Percentiles rank a stretch among this genome's conserved stretches.
Conservation (phyloP, 495 filamentous ascomycete genomes). For the Neurospora sp. region DNA sequence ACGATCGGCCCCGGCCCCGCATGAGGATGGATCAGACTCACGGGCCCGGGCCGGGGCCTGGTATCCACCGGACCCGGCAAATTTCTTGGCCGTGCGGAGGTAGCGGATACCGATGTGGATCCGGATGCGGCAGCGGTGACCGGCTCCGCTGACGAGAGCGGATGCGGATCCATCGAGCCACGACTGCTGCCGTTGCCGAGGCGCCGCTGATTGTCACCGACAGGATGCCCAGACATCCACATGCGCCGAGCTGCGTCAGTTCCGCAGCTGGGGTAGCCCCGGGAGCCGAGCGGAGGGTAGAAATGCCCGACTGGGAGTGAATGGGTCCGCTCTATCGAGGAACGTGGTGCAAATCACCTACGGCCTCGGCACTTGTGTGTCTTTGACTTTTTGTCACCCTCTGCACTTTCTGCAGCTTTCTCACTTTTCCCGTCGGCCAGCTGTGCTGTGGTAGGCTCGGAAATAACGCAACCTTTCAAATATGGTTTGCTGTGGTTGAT, state of each 20-base stretch:
- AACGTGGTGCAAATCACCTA: neutral
- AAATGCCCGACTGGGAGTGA: neutral
- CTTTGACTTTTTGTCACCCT: neutral
- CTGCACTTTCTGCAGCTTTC: neutral
- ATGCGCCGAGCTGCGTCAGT: neutral
- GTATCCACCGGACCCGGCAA: neutral
- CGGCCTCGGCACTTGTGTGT: neutral
- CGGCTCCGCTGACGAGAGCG: neutral
- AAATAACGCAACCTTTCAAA: neutral
- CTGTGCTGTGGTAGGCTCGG: neutral
- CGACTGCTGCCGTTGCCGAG: neutral
- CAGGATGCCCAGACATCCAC: neutral
- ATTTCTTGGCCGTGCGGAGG: neutral
- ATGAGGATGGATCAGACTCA: slow-evolving; percentile 1
- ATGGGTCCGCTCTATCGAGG: neutral
- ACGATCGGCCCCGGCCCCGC: slow-evolving; percentile 5
- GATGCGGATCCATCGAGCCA: neutral
- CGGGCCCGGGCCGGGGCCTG: neutral
- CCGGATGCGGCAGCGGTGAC: neutral
- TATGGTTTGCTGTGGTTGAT: neutral
- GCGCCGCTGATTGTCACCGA: neutral
- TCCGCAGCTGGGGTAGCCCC: neutral
- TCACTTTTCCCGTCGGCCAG: neutral
- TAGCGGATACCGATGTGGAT: neutral
- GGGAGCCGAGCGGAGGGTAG: neutral